Evolutionary conservation across 257 asterid genomes (phyloP), one percentile per base, ranked within the genome.

Genomic region (Penstemon newberryi): DNA sequence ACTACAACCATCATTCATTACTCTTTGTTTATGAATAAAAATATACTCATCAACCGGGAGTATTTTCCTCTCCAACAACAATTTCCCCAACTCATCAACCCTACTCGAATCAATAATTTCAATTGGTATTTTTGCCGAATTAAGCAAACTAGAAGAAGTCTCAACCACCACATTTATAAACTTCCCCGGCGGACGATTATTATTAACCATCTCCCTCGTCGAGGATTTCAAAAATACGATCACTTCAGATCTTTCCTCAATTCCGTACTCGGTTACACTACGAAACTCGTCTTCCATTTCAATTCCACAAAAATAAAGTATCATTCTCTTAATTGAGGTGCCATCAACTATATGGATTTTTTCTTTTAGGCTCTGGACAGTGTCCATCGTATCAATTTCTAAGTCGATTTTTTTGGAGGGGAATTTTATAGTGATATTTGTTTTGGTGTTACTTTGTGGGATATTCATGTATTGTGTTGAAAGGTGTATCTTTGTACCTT

Each of bases 31-130:
- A 19, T 90, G 97, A 56, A 88, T 83, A 50, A 88, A 84, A 69
- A 90, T 86, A 70, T 90, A 90, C 5, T 86, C 97, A 74, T 90
- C 96, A 8, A n/a, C 56, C 3, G 96, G 95, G 33, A 90, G 69
- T 37, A 81, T 61, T 41, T 76, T 81, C 58, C 79, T 72, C 52
- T 53, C 81, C 49, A 86, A 18, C 60, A 88, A n/a, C 77, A 81
- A 18, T 66, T 63, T 71, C 67, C 76, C 78, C 80, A 15, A 15
- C n/a, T n/a, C n/a, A n/a, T n/a, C n/a, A n/a, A n/a, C n/a, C n/a
- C n/a, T n/a, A n/a, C n/a, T n/a, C n/a, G n/a, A n/a, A n/a, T n/a
- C n/a, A n/a, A n/a, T n/a, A n/a, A n/a, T n/a, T n/a, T n/a, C n/a
- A n/a, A n/a, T n/a, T n/a, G n/a, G n/a, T n/a, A n/a, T n/a, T n/a